Evolutionary conservation across 495 filamentous ascomycete species (phyloP), one percentile per base, ranked within the genome.

Genomic region (Aspergillus olivimuriae): DNA sequence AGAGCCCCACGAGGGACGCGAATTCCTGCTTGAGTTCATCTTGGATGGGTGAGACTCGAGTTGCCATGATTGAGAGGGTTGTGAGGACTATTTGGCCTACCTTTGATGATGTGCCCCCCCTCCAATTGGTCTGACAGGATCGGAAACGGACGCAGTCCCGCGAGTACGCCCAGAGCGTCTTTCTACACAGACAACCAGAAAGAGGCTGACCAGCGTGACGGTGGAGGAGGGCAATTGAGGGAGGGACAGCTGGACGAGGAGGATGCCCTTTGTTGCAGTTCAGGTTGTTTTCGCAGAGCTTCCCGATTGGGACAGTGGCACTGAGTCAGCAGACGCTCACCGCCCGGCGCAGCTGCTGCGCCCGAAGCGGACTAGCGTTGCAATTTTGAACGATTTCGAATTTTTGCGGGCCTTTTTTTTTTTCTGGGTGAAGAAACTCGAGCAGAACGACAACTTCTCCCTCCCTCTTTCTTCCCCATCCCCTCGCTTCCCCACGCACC

Each of bases 351-450:
- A 49, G 46, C 47, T 52, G 34, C 41, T 44, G 40, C 34, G 46
- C 49, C 52, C 41, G 37, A 54, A 58, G 26, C 1, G 58, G 63
- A 55, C 51, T 72, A 70, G 69, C 50, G 69, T 44, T 58, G 50
- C 61, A 61, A 60, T 65, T 62, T 68, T 63, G 61, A 61, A 65
- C 58, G 63, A 65, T 64, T 68, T 66, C 44, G 51, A 58, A 47
- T 54, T 68, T 67, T 66, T 61, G 60, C 58, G 50, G 44, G 24
- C 34, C 44, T 61, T 50, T 58, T 28, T 28, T 5, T 11, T 6
- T 28, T 28, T n/a, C n/a, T n/a, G n/a, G n/a, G n/a, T n/a, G n/a
- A n/a, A n/a, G n/a, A n/a, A n/a, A n/a, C 19, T 62, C 57, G 38
- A 41, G 43, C 42, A 43, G 39, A 43, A 31, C 41, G 48, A 54